A percentile compares a stretch with the other conserved stretches of the same genome.
Evolutionary conservation across 2,329 filamentous ascomycete species (phyloP).

Genomic region (Colletotrichum incanum): DNA sequence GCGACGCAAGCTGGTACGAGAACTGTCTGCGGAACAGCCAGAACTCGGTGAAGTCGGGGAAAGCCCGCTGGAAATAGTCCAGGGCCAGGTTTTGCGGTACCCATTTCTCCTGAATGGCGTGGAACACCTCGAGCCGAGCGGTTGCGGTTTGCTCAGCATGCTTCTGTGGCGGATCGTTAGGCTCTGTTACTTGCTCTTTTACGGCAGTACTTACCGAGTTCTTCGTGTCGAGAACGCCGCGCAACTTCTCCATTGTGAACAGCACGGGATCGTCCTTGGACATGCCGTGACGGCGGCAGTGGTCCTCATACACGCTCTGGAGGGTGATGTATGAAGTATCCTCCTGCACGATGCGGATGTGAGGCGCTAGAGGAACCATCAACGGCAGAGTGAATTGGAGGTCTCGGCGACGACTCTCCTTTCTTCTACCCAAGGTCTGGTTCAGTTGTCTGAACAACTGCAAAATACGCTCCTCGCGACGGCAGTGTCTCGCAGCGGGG

Average conservation of each 20-base stretch:
- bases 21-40: constrained; percentile 99
- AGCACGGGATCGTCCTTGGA: constrained; percentile 96
- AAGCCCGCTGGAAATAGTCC: constrained; percentile 90
- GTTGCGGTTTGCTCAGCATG: constrained; percentile 78
- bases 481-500: constrained; percentile 91
- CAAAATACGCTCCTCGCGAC: constrained; percentile 93
- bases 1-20: constrained; percentile 92
- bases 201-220: constrained; percentile 62
- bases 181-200: constrained; percentile 31
- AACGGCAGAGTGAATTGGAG: constrained; percentile 96
- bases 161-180: constrained; percentile 64
- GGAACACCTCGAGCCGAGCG: constrained; percentile 91
- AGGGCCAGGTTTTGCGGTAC: constrained; percentile 87
- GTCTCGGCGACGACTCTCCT: constrained; percentile 94
- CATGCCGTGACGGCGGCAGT: constrained; percentile 88
- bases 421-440: constrained; percentile 89
- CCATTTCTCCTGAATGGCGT: constrained; percentile 93
- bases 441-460: constrained; percentile 99
- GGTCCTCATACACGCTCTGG: constrained; percentile 96
- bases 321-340: constrained; percentile 94
- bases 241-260: constrained; percentile 95
- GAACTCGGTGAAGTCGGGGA: constrained; percentile 92
- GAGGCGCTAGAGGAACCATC: constrained; percentile 95
- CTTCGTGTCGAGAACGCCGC: constrained; percentile 81
- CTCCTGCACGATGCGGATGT: constrained; percentile 96